Conservation (phyloP, 108 stramenopile genomes). For the Nannochloropsis salina region DNA sequence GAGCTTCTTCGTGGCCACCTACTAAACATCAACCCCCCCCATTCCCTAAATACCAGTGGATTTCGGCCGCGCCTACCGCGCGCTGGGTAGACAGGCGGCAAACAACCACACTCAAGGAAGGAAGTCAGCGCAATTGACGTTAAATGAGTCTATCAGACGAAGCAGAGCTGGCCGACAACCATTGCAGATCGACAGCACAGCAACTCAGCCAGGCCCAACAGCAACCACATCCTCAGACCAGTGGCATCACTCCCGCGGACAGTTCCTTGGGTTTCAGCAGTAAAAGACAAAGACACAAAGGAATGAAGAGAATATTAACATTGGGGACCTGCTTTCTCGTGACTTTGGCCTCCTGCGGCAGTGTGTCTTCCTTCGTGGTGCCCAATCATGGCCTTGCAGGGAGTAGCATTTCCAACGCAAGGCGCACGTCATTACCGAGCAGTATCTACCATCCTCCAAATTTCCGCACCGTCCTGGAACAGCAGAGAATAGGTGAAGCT, state of each 20-base stretch:
- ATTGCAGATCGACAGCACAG: not conserved
- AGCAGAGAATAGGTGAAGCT: not conserved
- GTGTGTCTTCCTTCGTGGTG: not conserved
- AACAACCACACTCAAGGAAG: too few species aligned
- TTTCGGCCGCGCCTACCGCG: too few species aligned
- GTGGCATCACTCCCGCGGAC: not conserved
- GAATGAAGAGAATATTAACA: not conserved
- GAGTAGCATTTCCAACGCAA: not conserved
- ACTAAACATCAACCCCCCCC: conserved; percentile 18
- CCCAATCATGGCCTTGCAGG: not conserved
- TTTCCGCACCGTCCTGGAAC: not conserved
- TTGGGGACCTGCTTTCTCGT: not conserved
- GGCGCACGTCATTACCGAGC: not conserved
- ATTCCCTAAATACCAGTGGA: not conserved
- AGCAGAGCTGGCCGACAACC: not conserved
- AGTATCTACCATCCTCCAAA: not conserved
- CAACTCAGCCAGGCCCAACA: not conserved
- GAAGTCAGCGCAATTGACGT: not conserved
- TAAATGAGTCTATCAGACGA: not conserved
- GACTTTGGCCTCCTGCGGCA: not conserved
- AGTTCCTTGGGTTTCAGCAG: not conserved
- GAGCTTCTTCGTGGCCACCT: not conserved
- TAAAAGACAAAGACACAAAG: not conserved
- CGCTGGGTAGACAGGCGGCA: too few species aligned
- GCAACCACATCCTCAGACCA: not conserved